Evolutionary conservation across 306 rosid species (phyloP).

Genomic region (Spatholobus suberectus): DNA sequence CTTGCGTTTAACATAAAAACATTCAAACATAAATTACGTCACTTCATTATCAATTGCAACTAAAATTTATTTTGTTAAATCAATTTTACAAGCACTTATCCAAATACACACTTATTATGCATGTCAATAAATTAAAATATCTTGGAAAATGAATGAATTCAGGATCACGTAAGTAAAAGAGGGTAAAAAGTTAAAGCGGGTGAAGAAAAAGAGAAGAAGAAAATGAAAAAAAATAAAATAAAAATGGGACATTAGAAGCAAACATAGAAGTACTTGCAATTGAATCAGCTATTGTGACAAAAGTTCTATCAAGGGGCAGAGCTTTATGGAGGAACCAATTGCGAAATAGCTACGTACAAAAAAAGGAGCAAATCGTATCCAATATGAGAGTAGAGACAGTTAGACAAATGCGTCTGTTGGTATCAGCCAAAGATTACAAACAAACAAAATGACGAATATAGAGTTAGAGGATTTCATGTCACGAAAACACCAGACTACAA

Average conservation of each 20-base stretch:
- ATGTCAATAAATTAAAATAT: slow-evolving; percentile 8
- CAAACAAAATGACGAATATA: slow-evolving; percentile 25
- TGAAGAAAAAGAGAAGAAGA: not conserved
- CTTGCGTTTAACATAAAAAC: too few relatives aligned
- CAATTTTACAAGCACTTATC: too few relatives aligned
- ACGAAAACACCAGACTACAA: slow-evolving; percentile 10
- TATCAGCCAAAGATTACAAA: slow-evolving; percentile 1
- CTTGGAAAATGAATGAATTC: not conserved
- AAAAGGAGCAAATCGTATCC: not conserved
- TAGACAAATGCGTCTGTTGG: slow-evolving; percentile 4
- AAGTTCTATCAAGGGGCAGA: slow-evolving; percentile 22
- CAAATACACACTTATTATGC: too few relatives aligned
- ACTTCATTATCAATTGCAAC: too few relatives aligned
- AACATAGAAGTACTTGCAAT: slow-evolving; percentile 24
- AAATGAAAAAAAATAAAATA: not conserved
- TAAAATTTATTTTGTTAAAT: too few relatives aligned
- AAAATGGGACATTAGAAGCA: not conserved
- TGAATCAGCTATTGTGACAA: slow-evolving; percentile 19
- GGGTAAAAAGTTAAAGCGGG: not conserved
- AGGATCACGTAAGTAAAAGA: not conserved
- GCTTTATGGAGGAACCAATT: slow-evolving; percentile 8
- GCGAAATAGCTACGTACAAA: not conserved
- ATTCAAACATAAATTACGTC: too few relatives aligned
- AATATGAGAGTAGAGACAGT: not conserved
- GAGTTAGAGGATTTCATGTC: slow-evolving; percentile 22